Conservation (phyloP, 163 green algal species). For the Botryococcus braunii region DNA sequence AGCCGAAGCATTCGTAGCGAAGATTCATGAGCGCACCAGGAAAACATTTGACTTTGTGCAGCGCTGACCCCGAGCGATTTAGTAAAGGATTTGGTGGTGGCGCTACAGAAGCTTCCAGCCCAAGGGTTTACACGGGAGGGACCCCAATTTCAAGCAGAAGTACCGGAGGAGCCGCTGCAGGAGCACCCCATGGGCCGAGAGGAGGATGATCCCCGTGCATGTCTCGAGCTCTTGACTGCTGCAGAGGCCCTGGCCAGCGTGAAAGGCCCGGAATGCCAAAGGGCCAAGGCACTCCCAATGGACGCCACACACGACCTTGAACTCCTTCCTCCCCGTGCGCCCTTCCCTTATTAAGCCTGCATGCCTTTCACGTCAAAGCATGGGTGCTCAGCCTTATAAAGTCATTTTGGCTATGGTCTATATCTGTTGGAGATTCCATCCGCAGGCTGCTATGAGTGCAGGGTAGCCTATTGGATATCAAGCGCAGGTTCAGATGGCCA, state of each 20-base stretch:
- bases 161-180: constrained; percentile 6
- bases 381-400: no score
- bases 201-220: constrained; percentile 2
- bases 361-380: background rate
- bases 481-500: no score
- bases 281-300: constrained; percentile 21
- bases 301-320: constrained; percentile 27
- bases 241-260: constrained; percentile 22
- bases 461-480: no score
- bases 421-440: background rate
- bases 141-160: constrained; percentile 19
- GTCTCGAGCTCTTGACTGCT: constrained; percentile 12
- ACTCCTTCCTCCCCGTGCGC: background rate
- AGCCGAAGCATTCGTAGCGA: background rate
- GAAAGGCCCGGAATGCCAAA: constrained; percentile 14
- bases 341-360: background rate
- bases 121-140: constrained; percentile 21
- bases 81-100: no score
- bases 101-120: background rate
- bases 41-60: background rate
- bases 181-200: constrained; percentile 4
- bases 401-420: no score
- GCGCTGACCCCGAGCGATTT: background rate
- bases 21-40: background rate
- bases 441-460: background rate